phyloP scores from a whole-genome alignment of 371 early-diverging fungal genomes.

The Syncephalastrum racemosum region DNA sequence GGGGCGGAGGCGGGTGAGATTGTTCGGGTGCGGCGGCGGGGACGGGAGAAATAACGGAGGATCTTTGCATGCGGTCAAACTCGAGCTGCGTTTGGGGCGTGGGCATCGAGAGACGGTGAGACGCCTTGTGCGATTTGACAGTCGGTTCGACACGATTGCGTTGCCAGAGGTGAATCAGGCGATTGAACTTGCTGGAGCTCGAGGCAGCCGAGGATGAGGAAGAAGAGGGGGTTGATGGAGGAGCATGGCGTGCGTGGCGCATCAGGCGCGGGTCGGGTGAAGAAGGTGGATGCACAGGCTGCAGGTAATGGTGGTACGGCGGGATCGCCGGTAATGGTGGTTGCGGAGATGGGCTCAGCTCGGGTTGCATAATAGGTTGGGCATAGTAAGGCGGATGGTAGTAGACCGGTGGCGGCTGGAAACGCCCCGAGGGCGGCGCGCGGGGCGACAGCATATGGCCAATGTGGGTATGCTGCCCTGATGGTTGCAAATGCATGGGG shows the following conservation, averaged over 20 bases:
- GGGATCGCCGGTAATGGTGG: no score
- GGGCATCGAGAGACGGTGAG: slow-evolving; percentile 17
- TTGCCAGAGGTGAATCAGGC: slow-evolving; percentile 20
- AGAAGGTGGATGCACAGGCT: no score
- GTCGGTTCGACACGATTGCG: slow-evolving; percentile 15
- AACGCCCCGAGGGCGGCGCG: slow-evolving; percentile 1
- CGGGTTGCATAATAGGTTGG: no score
- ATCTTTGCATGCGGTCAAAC: slow-evolving; percentile 7
- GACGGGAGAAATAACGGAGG: slow-evolving; percentile 6
- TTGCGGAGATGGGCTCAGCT: no score
- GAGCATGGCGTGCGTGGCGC: no score
- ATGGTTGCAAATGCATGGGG: slow-evolving; percentile 2
- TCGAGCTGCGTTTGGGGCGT: slow-evolving; percentile 8
- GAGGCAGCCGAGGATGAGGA: no score
- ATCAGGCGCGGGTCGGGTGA: no score
- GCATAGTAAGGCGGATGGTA: no score
- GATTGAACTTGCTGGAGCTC: slow-evolving; percentile 10
- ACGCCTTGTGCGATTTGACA: slow-evolving; percentile 10
- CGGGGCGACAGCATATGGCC: slow-evolving; percentile 21
- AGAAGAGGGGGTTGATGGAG: no score
- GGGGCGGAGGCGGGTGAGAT: slow-evolving; percentile 1
- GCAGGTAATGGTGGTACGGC: no score
- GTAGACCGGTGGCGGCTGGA: no score
- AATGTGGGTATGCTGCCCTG: slow-evolving; percentile 12
- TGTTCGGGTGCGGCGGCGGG: neutral